Percentiles rank a stretch among this genome's conserved stretches.
These are phyloP conservation scores for Lagerstroemia speciosa DNA, from an alignment of 345 rosid genomes.

Conservation along the genomic window DNA sequence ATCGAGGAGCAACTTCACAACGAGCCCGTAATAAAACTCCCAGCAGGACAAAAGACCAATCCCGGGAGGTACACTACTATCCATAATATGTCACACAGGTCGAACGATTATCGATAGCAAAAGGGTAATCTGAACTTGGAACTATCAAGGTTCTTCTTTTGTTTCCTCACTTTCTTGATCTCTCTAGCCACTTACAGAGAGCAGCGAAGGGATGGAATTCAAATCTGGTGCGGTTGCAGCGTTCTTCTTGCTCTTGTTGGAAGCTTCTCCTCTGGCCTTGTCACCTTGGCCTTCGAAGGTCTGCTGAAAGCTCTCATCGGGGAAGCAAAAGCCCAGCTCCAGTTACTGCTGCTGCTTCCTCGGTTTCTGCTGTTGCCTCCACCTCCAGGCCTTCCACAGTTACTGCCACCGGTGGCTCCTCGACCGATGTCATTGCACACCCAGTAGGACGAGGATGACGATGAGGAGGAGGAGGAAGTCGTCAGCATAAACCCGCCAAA, in stretches of 20 bases:
- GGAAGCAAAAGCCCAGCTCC: conserved; percentile 93
- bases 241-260: conserved; percentile 15
- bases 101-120: neutral
- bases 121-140: neutral
- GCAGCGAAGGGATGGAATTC: conserved; percentile 61
- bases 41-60: too few species aligned
- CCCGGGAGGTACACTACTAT: neutral
- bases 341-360: conserved; percentile 44
- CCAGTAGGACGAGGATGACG: conserved; percentile 73
- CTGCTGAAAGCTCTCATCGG: conserved; percentile 88
- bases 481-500: conserved; percentile 87
- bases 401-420: conserved; percentile 19
- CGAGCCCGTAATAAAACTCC: too few species aligned
- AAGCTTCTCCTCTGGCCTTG: conserved; percentile 16
- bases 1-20: neutral
- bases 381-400: conserved; percentile 8
- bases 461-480: conserved; percentile 57
- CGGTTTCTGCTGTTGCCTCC: conserved; percentile 16
- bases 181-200: conserved; percentile 47
- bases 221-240: conserved; percentile 33
- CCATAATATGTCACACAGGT: conserved; percentile 1
- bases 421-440: conserved; percentile 1
- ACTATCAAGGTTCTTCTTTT: neutral
- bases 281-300: conserved; percentile 40
- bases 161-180: neutral